Evolutionary conservation across 352 stramenopile genomes (phyloP), one percentile per base, ranked within the genome.

Genomic region (Phytophthora lateralis): DNA sequence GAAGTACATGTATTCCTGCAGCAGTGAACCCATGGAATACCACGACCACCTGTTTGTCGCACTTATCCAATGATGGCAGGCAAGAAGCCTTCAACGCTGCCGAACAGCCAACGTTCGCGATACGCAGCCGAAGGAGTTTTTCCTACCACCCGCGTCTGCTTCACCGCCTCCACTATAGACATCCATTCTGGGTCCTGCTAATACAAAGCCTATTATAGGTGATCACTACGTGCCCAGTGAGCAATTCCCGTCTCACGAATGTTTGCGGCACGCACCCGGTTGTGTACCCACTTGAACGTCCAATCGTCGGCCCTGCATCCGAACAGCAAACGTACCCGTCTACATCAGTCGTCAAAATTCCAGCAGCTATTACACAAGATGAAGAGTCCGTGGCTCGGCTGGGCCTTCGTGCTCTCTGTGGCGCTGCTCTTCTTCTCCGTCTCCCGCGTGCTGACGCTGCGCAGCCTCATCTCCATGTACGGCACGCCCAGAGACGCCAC

Each of bases 381-480:
- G 14, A n/a, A 38, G 32, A n/a, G 38, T 42, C 15, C 55, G 21
- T 77, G 59, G 53, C 58, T 75, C 27, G 60, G 76, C 10, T 87
- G 77, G 77, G 46, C 59, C 18, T 69, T 73, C 29, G 69, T 81
- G 11, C 69, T 76, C 43, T 3, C 53, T 18, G n/a, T 60, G 6
- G 17, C 55, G 7, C 55, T 77, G 30, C 21, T 69, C 10, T 82
- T 75, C 54, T 87, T 77, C 57, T 60, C 63, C 17, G 24, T 70
- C 29, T 66, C 69, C 29, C 63, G 71, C 7, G 41, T 59, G 1
- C 15, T 55, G 3, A 57, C 58, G 24, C 52, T 86, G 0, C 24
- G 34, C 2, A 54, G 48, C 10, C 63, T 73, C 43, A 63, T 76
- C 52, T 42, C 39, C 12, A 72, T 69, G 68, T 73, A 73, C 48